These are phyloP conservation scores for Pleurotus sapidus DNA, from an alignment of 768 basidiomycete genomes.

Conservation along the genomic window DNA sequence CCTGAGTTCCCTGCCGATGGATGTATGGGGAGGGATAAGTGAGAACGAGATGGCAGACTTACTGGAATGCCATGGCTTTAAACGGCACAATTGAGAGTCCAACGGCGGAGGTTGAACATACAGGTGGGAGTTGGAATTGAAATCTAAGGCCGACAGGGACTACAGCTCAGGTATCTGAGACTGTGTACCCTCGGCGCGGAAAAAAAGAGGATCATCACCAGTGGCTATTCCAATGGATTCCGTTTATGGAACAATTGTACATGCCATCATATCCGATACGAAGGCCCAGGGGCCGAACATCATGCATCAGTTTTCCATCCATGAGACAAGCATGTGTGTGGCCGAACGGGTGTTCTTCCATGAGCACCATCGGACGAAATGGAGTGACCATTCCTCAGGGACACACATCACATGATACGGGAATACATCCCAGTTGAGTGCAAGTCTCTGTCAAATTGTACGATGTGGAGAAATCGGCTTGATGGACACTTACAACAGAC, in stretches of 20 bases:
- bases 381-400: neutral
- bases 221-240: neutral
- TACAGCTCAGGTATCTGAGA: neutral
- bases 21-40: neutral
- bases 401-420: conserved; percentile 1
- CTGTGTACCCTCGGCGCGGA: neutral
- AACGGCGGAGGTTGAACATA: conserved; percentile 6
- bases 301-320: neutral
- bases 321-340: neutral
- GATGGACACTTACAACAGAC: too few species aligned
- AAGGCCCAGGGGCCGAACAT: neutral
- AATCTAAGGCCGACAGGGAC: conserved; percentile 7
- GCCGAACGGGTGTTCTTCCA: neutral
- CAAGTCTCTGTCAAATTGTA: too few species aligned
- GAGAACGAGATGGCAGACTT: conserved; percentile 2
- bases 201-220: too few species aligned
- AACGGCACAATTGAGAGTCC: conserved; percentile 1
- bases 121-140: neutral
- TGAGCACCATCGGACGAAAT: neutral
- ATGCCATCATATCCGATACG: neutral
- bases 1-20: neutral
- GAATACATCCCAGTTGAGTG: neutral
- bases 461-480: too few species aligned
- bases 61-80: conserved; percentile 6
- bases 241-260: neutral